These are phyloP conservation scores for Dacryopinax primogenitus DNA, from an alignment of 768 basidiomycete species.

Conservation along the genomic window DNA sequence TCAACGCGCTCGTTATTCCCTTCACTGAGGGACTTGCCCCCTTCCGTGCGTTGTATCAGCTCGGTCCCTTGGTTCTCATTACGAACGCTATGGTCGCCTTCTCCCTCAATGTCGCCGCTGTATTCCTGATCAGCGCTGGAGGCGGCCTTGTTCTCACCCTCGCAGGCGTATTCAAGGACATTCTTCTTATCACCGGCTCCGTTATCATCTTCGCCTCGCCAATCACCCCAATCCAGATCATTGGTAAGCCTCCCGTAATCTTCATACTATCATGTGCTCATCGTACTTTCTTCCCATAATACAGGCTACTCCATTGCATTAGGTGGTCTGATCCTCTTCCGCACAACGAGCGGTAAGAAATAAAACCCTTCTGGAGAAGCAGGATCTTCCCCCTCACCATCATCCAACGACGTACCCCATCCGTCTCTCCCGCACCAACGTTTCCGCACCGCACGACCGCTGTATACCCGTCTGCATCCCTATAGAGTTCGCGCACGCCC, in stretches of 20 bases:
- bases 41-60: slow-evolving; percentile 51
- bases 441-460: background rate
- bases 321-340: slow-evolving; percentile 72
- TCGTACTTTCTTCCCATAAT: slow-evolving; percentile 10
- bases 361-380: background rate
- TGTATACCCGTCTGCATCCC: background rate
- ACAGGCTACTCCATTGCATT: slow-evolving; percentile 80
- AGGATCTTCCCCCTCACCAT: background rate
- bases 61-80: slow-evolving; percentile 60
- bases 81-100: slow-evolving; percentile 82
- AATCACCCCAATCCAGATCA: slow-evolving; percentile 72
- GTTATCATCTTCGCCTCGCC: slow-evolving; percentile 71
- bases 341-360: slow-evolving; percentile 35
- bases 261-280: background rate
- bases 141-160: slow-evolving; percentile 82
- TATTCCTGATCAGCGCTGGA: slow-evolving; percentile 81
- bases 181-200: slow-evolving; percentile 82
- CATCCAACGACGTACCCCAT: background rate
- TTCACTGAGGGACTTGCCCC: slow-evolving; percentile 88
- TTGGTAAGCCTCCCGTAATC: slow-evolving; percentile 37
- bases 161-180: slow-evolving; percentile 94
- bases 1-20: slow-evolving; percentile 75
- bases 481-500: background rate
- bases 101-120: slow-evolving; percentile 80
- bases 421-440: no score